Conservation (phyloP, 352 stramenopile genomes). For the Phytophthora pinifolia region DNA sequence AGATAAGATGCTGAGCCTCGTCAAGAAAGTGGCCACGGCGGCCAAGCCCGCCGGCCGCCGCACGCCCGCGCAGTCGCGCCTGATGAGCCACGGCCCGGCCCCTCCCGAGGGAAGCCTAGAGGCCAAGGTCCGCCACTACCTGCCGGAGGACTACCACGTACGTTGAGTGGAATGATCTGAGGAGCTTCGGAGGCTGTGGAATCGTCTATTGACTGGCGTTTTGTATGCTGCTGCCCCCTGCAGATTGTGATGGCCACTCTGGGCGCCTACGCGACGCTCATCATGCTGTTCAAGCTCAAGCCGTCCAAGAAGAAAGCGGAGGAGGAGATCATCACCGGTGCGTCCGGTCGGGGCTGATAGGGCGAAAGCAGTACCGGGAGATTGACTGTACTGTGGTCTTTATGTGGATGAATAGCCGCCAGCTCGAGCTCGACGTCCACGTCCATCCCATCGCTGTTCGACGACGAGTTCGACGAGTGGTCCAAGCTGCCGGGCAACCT, state of each 20-base stretch:
- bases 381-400: conserved; percentile 8
- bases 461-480: conserved; percentile 87
- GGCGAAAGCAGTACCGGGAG: conserved; percentile 1
- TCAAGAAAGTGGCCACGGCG: conserved; percentile 66
- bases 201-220: conserved; percentile 3
- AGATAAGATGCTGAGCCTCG: conserved; percentile 67
- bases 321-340: conserved; percentile 55
- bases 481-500: conserved; percentile 84
- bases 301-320: conserved; percentile 72
- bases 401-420: conserved; percentile 26
- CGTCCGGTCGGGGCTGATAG: not conserved
- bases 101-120: conserved; percentile 71
- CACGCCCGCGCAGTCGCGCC: conserved; percentile 57
- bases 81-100: conserved; percentile 76
- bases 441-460: conserved; percentile 79
- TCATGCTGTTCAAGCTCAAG: conserved; percentile 86
- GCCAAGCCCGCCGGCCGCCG: conserved; percentile 44
- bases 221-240: not conserved
- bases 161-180: conserved; percentile 6
- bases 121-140: conserved; percentile 82
- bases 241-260: conserved; percentile 86
- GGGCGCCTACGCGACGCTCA: conserved; percentile 77
- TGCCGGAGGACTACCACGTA: conserved; percentile 88
- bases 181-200: not conserved
- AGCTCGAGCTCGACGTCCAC: conserved; percentile 44